A percentile compares a stretch with the other conserved stretches of the same genome.
Evolutionary conservation across 2,329 filamentous ascomycete species (phyloP).

Genomic region (Mollisiaceae sp.): DNA sequence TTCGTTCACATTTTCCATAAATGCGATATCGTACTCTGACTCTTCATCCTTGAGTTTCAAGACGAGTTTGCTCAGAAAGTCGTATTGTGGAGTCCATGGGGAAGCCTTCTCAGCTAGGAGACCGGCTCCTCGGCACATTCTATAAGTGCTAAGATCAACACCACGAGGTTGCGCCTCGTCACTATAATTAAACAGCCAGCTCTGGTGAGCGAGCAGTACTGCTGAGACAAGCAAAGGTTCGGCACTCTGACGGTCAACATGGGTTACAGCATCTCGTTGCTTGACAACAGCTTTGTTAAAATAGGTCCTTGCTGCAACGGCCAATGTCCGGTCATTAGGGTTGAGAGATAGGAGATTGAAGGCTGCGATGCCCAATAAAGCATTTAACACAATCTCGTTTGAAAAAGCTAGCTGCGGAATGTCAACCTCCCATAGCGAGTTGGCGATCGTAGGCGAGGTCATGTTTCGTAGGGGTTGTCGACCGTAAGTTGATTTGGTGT

Average conservation of each 20-base stretch:
- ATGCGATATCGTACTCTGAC: neutral
- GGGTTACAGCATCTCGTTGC: conserved; percentile 15
- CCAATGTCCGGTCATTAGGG: conserved; percentile 17
- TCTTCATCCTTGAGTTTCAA: conserved; percentile 5
- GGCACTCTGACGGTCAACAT: conserved; percentile 4
- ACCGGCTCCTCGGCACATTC: conserved; percentile 23
- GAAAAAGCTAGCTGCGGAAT: conserved; percentile 27
- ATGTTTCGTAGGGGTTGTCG: neutral
- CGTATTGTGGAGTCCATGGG: conserved; percentile 18
- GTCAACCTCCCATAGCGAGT: conserved; percentile 25
- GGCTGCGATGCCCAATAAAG: conserved; percentile 19
- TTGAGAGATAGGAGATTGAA: conserved; percentile 21
- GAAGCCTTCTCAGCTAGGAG: conserved; percentile 9
- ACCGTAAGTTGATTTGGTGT: conserved; percentile 21
- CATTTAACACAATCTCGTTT: conserved; percentile 22
- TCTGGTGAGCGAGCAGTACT: conserved; percentile 24
- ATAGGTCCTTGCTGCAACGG: conserved; percentile 18
- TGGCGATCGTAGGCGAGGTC: neutral
- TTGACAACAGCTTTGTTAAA: conserved; percentile 21
- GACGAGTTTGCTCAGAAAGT: neutral
- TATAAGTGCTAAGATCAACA: conserved; percentile 18
- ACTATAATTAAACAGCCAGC: conserved; percentile 20
- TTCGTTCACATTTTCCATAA: conserved; percentile 18
- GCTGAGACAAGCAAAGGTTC: conserved; percentile 20
- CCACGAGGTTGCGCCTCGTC: conserved; percentile 1